Base-by-base conservation (phyloP, 2,329 filamentous ascomycete species). In the Fusarium siculi region DNA sequence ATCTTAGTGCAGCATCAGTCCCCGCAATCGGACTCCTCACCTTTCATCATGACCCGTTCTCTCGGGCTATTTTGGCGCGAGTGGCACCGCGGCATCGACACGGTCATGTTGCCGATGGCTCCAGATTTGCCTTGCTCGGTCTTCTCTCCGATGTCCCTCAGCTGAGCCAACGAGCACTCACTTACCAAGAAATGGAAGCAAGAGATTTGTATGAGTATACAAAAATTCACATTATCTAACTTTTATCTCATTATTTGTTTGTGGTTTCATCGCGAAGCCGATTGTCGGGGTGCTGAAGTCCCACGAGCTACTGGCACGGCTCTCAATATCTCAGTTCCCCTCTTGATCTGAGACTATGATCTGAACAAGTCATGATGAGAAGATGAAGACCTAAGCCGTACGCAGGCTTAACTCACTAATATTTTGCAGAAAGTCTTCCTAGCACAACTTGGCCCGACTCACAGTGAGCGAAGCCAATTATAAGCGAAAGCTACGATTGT, bases 1-100 rank as follows among this genome's bases (percentile, higher is more conserved):
- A 60, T 43, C 49, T 52, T 57, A 50, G 28, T 30, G 16, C 54
- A 16, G 14, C 16, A 56, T 7, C n/a, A 60, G 40, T 49, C 70
- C 59, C 70, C 64, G 70, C 62, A 67, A 73, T 74, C 70, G 66
- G 70, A 71, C 70, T 66, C 70, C 46, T 71, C 46, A 60, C 47
- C 70, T 55, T 54, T 40, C 16, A 66, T 47, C 53, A 70, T 67
- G 49, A 52, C 54, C 25, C 28, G 25, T 46, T 28, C n/a, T 23
- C 39, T 72, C 57, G 70, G 70, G 57, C 37, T 46, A 74, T 53
- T 52, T 64, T 68, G 66, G 53, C 36, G 53, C 70, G 70, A 73
- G 60, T 65, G 58, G 63, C 49, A 57, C 37, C 25, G n/a, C 23
- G 15, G 37, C 32, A 37, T 47, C 10, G 39, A 37, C 50, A 37